phyloP scores from a whole-genome alignment of 345 rosid species.

The Euphorbia pulcherrima region DNA sequence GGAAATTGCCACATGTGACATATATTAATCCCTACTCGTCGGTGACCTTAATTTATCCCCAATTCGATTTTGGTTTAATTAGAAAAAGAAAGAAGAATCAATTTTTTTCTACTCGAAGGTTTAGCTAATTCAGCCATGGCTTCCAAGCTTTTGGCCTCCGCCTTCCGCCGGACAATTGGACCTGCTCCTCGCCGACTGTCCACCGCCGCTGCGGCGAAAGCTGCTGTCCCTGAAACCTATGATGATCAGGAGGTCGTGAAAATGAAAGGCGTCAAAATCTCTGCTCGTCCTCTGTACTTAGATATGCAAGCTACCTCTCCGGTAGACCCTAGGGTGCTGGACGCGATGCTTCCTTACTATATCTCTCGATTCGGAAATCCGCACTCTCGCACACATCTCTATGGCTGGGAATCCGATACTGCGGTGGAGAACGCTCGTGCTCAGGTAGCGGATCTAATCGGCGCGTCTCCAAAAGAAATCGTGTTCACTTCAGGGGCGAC shows the following conservation, averaged over 20 bases:
- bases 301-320: slow-evolving; percentile 89
- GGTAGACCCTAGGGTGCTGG: slow-evolving; percentile 80
- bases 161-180: slow-evolving; percentile 40
- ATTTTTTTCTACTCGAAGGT: background rate
- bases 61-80: background rate
- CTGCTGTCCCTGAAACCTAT: slow-evolving; percentile 5
- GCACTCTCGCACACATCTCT: slow-evolving; percentile 93
- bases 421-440: slow-evolving; percentile 81
- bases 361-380: slow-evolving; percentile 77
- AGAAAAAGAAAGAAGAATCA: background rate
- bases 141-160: slow-evolving; percentile 45
- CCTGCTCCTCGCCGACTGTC: slow-evolving; percentile 23
- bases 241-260: slow-evolving; percentile 41
- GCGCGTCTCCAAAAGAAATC: slow-evolving; percentile 84
- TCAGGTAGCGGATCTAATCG: slow-evolving; percentile 67
- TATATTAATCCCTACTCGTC: background rate
- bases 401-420: slow-evolving; percentile 93
- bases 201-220: slow-evolving; percentile 35
- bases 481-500: slow-evolving; percentile 94
- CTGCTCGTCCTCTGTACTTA: slow-evolving; percentile 67
- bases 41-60: slow-evolving; percentile 7
- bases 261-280: slow-evolving; percentile 69
- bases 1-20: background rate
- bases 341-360: slow-evolving; percentile 75
- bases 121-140: slow-evolving; percentile 40